phyloP scores from a whole-genome alignment of 257 asterid genomes.

The Lycium ferocissimum region DNA sequence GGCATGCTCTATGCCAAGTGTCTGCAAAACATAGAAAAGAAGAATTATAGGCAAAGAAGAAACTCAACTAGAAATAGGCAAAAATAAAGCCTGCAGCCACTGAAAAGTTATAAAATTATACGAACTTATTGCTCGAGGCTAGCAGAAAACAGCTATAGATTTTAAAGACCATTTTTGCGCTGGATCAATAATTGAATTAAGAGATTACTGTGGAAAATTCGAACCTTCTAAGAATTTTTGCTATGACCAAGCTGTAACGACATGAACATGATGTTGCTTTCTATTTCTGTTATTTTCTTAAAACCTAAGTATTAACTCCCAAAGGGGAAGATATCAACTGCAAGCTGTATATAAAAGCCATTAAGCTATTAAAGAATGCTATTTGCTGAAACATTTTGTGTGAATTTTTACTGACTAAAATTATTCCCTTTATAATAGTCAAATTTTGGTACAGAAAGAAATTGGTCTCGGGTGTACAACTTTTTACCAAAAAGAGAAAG shows the following conservation, averaged over 20 bases:
- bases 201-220: not conserved
- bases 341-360: not conserved
- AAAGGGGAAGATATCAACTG: not conserved
- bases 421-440: not conserved
- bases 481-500: not conserved
- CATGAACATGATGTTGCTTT: not conserved
- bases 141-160: not conserved
- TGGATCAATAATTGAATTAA: not conserved
- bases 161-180: not conserved
- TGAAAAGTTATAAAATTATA: not conserved
- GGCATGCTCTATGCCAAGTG: constrained; percentile 95
- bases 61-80: constrained; percentile 29
- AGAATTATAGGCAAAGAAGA: constrained; percentile 39
- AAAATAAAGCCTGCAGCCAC: constrained; percentile 58
- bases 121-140: not conserved
- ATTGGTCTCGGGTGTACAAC: not conserved
- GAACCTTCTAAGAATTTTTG: not conserved
- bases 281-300: not conserved
- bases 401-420: not conserved
- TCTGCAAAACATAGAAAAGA: constrained; percentile 61
- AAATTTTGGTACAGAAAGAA: not conserved
- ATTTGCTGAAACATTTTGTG: not conserved
- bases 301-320: not conserved
- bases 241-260: not conserved
- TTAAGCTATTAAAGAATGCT: not conserved